Percentiles rank a stretch among this genome's conserved stretches.
Conservation (phyloP, 768 basidiomycete genomes). For the Kwoniella mangroviensis region DNA sequence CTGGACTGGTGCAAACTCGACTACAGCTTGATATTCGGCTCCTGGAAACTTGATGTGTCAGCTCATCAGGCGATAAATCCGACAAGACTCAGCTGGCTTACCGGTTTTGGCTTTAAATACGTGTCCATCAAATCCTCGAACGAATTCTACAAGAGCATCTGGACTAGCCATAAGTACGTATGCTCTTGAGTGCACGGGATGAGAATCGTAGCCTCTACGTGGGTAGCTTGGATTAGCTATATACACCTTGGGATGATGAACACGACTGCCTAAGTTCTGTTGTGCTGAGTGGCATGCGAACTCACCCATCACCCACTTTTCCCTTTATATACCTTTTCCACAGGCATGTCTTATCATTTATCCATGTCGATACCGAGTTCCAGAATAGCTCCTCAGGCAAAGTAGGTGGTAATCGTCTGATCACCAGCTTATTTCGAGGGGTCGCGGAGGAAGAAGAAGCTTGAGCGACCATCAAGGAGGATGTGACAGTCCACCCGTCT, state of each 20-base stretch:
- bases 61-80: not conserved
- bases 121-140: constrained; percentile 87
- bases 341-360: constrained; percentile 65
- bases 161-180: constrained; percentile 86
- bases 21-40: constrained; percentile 81
- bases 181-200: constrained; percentile 82
- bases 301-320: constrained; percentile 44
- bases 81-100: constrained; percentile 55
- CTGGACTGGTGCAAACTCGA: constrained; percentile 93
- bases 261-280: constrained; percentile 59
- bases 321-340: constrained; percentile 54
- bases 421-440: constrained; percentile 69
- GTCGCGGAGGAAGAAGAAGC: constrained; percentile 21
- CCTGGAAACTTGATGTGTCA: constrained; percentile 61
- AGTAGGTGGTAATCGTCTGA: constrained; percentile 86
- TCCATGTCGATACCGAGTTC: constrained; percentile 85
- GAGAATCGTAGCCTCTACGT: constrained; percentile 71
- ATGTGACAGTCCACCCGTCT: too few species aligned
- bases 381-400: constrained; percentile 92
- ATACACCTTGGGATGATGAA: too few species aligned
- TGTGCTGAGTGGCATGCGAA: constrained; percentile 1
- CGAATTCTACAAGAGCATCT: constrained; percentile 73
- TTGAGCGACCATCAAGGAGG: not conserved
- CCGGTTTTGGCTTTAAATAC: constrained; percentile 89
- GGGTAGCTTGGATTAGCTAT: too few species aligned